Percentiles rank a stretch among this genome's conserved stretches.
Evolutionary conservation across 805 yeast species (phyloP).

Genomic region (Wickerhamiella alocasiicola): DNA sequence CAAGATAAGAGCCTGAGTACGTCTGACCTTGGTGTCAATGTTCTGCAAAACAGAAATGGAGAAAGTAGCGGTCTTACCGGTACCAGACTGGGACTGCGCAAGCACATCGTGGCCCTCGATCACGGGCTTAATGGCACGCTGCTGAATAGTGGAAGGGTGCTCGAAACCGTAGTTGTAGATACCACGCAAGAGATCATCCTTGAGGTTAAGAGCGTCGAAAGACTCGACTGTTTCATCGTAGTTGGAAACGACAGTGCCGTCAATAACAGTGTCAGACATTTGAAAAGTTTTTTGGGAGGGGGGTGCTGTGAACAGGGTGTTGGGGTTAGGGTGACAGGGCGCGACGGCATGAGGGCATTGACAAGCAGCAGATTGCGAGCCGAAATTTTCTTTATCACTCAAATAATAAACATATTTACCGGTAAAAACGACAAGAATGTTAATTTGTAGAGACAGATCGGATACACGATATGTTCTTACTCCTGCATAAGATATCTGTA

Average conservation of each 20-base stretch:
- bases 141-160: slow-evolving; percentile 94
- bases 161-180: slow-evolving; percentile 74
- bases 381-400: too few relatives aligned
- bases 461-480: too few relatives aligned
- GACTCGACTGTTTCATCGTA: slow-evolving; percentile 78
- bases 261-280: slow-evolving; percentile 35
- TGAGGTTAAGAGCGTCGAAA: slow-evolving; percentile 64
- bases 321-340: too few relatives aligned
- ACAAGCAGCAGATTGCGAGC: too few relatives aligned
- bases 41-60: slow-evolving; percentile 49
- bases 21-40: slow-evolving; percentile 57
- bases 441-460: too few relatives aligned
- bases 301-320: too few relatives aligned
- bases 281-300: slow-evolving; percentile 6
- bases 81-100: slow-evolving; percentile 85
- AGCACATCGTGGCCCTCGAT: slow-evolving; percentile 87
- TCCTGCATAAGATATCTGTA: too few relatives aligned
- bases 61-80: slow-evolving; percentile 85
- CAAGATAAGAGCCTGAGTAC: slow-evolving; percentile 84
- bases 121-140: slow-evolving; percentile 92
- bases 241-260: slow-evolving; percentile 81
- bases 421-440: too few relatives aligned
- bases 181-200: slow-evolving; percentile 61
- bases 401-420: too few relatives aligned
- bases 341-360: too few relatives aligned